phyloP scores from a whole-genome alignment of 2,329 filamentous ascomycete species.

The Tricladium varicosporioides region DNA sequence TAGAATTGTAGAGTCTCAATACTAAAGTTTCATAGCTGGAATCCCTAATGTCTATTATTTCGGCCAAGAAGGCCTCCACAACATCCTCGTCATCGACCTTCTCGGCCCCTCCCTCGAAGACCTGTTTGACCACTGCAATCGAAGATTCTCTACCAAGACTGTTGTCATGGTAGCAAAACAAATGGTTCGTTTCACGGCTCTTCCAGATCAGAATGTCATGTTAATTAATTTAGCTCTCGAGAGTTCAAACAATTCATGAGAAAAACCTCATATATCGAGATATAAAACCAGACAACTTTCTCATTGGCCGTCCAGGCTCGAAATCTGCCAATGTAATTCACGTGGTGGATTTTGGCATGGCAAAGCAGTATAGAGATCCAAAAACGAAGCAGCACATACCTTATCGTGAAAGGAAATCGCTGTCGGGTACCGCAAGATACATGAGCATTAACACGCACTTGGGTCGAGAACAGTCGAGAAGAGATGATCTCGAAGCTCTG shows the following conservation, averaged over 20 bases:
- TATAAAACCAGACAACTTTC: constrained; percentile 99
- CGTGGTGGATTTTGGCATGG: constrained; percentile 99
- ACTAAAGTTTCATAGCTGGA: constrained; percentile 64
- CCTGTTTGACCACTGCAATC: constrained; percentile 94
- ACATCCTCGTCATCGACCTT: constrained; percentile 96
- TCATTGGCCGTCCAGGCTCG: constrained; percentile 87
- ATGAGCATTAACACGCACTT: constrained; percentile 99
- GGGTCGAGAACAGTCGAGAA: constrained; percentile 89
- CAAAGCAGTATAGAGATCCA: constrained; percentile 97
- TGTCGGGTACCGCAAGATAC: constrained; percentile 95
- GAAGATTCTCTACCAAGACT: constrained; percentile 94
- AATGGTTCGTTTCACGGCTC: constrained; percentile 61
- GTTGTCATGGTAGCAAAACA: constrained; percentile 99
- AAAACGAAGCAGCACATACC: constrained; percentile 99
- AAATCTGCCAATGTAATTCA: constrained; percentile 98
- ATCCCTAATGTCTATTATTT: constrained; percentile 99
- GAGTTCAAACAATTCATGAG: constrained; percentile 92
- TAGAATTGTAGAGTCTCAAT: constrained; percentile 10
- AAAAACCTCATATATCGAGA: constrained; percentile 99
- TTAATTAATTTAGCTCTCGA: constrained; percentile 62
- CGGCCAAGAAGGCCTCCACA: constrained; percentile 96
- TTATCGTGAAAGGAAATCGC: constrained; percentile 92
- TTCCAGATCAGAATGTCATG: neutral
- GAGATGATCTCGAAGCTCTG: constrained; percentile 90
- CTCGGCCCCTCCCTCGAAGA: constrained; percentile 94